Base-by-base conservation (phyloP, 1,284 basidiomycete genomes). In the Pascua sp. region DNA sequence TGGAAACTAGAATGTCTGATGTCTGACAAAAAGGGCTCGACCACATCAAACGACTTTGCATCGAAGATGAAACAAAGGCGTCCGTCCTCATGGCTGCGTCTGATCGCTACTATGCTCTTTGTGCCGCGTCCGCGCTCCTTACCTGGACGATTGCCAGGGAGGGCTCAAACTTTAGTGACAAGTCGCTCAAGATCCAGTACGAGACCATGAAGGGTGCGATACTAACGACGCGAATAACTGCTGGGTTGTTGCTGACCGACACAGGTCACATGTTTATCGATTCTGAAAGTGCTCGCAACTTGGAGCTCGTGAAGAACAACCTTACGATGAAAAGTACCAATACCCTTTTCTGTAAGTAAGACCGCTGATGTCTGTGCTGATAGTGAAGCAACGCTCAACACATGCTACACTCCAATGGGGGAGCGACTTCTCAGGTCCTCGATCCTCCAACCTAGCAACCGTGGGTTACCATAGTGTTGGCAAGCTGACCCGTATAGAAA, bases 231-330 rank as follows among this genome's bases (percentile, higher is more conserved):
- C 60, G 44, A 24, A 47, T 16, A 18, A 12, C 42, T 37, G 15
- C 24, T 16, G 46, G 41, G 17, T 36, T 15, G 12, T 15, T 8
- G n/a, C 42, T 52, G 40, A 53, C 40, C 24, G 13, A 18, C 13
- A 7, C 85, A 73, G 91, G 91, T 0, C 93, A 90, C 0, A 90
- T 96, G 87, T 84, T 95, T 81, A 89, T 98, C 64, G 93, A 96
- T 70, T 82, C 85, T 0, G 91, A 93, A 56, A 91, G 88, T 0
- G 89, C 86, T 1, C 83, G 83, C 48, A 91, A 93, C 70, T 81
- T 98, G 3, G 94, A 98, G 74, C 80, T 98, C 1, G 86, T 93
- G 4, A 83, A 81, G 12, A 96, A 91, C 71, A 82, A 84, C 67
- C 71, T 84, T 2, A 80, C 79, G 44, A 83, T 82, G 66, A 89